Evolutionary conservation across 108 stramenopile species (phyloP), one percentile per base, ranked within the genome.

Genomic region (Mayamaea pseudoterrestris): DNA sequence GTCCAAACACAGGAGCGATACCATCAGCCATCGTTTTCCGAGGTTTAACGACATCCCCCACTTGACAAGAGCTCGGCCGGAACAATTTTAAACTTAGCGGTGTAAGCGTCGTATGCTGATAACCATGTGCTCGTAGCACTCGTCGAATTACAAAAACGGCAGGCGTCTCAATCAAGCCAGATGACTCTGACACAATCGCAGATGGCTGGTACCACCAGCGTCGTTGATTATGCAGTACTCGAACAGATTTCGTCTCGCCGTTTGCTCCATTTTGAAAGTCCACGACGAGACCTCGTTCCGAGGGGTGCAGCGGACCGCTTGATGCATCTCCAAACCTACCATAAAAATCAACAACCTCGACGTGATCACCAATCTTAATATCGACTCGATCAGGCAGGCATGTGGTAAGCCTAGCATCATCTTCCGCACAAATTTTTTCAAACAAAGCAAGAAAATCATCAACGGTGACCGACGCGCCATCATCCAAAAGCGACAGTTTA

Each of bases 181-280:
- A 66, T 9, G 45, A 22, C 44, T 73, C 72, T 5, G 51, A 36
- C 8, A 63, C 47, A 16, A 73, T 27, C 16, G 67, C 63, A 12
- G 59, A 48, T 14, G 72, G 63, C 39, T 65, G 72, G 47, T 73
- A 73, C 63, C 67, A 68, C 72, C 72, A 73, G 21, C 62, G 39
- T 40, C 67, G 55, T 21, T 44, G 30, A 35, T 65, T 63, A 27
- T 59, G 45, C 17, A 65, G 28, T 20, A 73, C 72, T 25, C 72
- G 50, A 47, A 73, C 42, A 13, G 63, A 61, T 5, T 36, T 55
- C 57, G 30, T 27, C 50, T 53, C 41, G 0, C 66, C 63, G 47
- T 24, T 44, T 16, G 44, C 30, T 37, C 62, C 59, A 27, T 59
- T 32, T 27, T 72, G 65, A 6, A 73, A 14, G 35, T 73, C 67